Evolutionary conservation across 1,139 yeast species (phyloP), one percentile per base, ranked within the genome.

Genomic region (Sporopachydermia cereana): DNA sequence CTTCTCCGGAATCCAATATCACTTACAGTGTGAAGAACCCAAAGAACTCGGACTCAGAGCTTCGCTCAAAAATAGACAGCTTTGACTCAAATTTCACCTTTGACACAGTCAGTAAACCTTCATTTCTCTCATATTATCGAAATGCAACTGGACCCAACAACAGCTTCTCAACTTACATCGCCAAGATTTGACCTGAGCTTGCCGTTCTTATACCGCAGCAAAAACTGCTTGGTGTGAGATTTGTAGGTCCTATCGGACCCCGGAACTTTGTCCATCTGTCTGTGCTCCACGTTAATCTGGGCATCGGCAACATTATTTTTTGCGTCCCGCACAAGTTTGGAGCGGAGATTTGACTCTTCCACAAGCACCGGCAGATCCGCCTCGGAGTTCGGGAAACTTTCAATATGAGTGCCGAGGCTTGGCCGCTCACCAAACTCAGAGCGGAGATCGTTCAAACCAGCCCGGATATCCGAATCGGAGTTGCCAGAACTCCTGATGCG

Each of bases 11-110:
- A n/a, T n/a, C n/a, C n/a, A n/a, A n/a, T 16, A 14, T 18, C 5
- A 46, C 49, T 21, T 46, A 45, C 48, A 63, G 54, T 1, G 64
- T 63, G 48, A 58, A 64, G 49, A 64, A 63, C 20, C 68, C 68
- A 44, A 57, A 61, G 44, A 64, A 62, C 3, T 51, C 47, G 9
- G 62, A 53, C 36, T 50, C 43, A 24, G 51, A 45, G 53, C 62
- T 34, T 12, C 39, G 53, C 64, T 71, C 47, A 57, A 63, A 34
- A 7, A 34, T 34, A 16, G 39, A 34, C 18, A 9, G 39, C 17
- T 34, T 34, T 7, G 12, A 12, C 17, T 34, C 39, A 34, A 34
- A 34, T 34, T 5, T 34, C 39, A 34, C 39, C 39, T 34, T n/a
- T n/a, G 22, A 5, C 9, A 25, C 14, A 14, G 29, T 25, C n/a